Conservation (phyloP, 1,284 basidiomycete genomes). For the Athelia sp. region DNA sequence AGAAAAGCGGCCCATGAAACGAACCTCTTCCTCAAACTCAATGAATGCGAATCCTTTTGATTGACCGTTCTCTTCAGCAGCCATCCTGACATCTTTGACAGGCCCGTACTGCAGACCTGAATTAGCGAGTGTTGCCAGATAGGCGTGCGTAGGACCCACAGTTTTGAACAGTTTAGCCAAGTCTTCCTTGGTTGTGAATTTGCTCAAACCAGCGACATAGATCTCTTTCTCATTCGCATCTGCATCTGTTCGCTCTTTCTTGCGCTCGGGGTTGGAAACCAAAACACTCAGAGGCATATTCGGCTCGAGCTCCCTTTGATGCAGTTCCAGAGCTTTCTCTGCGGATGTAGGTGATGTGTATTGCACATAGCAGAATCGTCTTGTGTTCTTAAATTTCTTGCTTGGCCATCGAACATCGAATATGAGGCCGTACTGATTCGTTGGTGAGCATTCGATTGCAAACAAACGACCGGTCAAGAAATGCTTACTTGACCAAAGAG, state of each 20-base stretch:
- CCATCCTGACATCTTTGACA: slow-evolving; percentile 78
- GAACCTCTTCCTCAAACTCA: slow-evolving; percentile 81
- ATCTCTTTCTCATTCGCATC: slow-evolving; percentile 79
- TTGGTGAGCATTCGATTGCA: slow-evolving; percentile 6
- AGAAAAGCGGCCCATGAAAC: background rate
- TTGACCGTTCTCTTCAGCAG: slow-evolving; percentile 64
- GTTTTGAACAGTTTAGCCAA: slow-evolving; percentile 72
- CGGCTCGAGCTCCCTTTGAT: slow-evolving; percentile 71
- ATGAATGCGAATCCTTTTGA: slow-evolving; percentile 91
- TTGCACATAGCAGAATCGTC: slow-evolving; percentile 95
- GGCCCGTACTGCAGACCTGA: slow-evolving; percentile 62
- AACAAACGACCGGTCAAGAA: slow-evolving; percentile 1
- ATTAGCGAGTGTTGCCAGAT: slow-evolving; percentile 43
- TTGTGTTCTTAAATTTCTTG: slow-evolving; percentile 87
- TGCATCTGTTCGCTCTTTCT: slow-evolving; percentile 84
- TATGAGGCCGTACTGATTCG: slow-evolving; percentile 74
- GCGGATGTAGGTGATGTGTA: slow-evolving; percentile 84
- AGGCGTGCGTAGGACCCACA: slow-evolving; percentile 32
- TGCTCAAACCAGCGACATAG: slow-evolving; percentile 81
- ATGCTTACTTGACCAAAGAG: slow-evolving; percentile 70
- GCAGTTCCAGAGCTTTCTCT: slow-evolving; percentile 70
- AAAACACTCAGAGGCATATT: slow-evolving; percentile 71
- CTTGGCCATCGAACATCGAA: slow-evolving; percentile 98
- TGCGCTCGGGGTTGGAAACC: slow-evolving; percentile 88
- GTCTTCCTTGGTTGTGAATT: slow-evolving; percentile 69